Conservation (phyloP, 2,329 filamentous ascomycete genomes). For the Colletotrichum tamarilloi region DNA sequence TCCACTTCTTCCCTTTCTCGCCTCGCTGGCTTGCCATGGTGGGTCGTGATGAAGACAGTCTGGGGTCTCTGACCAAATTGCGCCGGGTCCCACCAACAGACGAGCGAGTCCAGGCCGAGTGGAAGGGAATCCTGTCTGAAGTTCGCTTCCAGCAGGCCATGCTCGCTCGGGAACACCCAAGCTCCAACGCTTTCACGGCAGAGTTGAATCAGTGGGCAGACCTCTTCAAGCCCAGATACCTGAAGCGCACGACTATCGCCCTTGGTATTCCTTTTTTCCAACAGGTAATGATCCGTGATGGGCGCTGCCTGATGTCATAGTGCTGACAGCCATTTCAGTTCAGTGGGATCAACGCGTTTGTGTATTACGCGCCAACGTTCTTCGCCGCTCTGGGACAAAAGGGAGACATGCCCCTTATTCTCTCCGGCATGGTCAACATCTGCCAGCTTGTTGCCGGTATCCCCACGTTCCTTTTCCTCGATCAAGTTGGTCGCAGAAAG, state of each 20-base stretch:
- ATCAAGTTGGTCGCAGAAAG: slow-evolving; percentile 44
- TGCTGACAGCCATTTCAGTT: slow-evolving; percentile 13
- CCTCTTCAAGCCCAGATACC: slow-evolving; percentile 56
- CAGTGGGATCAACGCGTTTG: slow-evolving; percentile 39
- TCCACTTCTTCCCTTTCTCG: slow-evolving; percentile 57
- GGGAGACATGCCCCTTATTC: slow-evolving; percentile 43
- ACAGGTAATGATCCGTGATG: slow-evolving; percentile 12
- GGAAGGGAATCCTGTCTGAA: slow-evolving; percentile 60
- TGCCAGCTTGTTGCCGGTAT: slow-evolving; percentile 45
- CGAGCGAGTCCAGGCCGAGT: slow-evolving; percentile 56
- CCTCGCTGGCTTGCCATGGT: slow-evolving; percentile 57
- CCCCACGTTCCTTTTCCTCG: slow-evolving; percentile 43
- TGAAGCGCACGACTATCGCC: slow-evolving; percentile 53
- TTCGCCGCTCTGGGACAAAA: slow-evolving; percentile 43
- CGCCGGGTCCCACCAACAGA: slow-evolving; percentile 55
- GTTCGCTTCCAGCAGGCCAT: slow-evolving; percentile 57
- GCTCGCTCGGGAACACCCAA: slow-evolving; percentile 49
- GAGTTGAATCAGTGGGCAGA: slow-evolving; percentile 58
- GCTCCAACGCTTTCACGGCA: slow-evolving; percentile 48
- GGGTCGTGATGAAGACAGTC: slow-evolving; percentile 50
- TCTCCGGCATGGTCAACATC: slow-evolving; percentile 49
- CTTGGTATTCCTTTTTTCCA: slow-evolving; percentile 44
- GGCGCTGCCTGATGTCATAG: no score
- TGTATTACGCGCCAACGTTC: slow-evolving; percentile 43
- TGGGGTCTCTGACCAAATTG: slow-evolving; percentile 50